These are phyloP conservation scores for Hibiscus mutabilis DNA, from an alignment of 345 rosid species.

Conservation along the genomic window DNA sequence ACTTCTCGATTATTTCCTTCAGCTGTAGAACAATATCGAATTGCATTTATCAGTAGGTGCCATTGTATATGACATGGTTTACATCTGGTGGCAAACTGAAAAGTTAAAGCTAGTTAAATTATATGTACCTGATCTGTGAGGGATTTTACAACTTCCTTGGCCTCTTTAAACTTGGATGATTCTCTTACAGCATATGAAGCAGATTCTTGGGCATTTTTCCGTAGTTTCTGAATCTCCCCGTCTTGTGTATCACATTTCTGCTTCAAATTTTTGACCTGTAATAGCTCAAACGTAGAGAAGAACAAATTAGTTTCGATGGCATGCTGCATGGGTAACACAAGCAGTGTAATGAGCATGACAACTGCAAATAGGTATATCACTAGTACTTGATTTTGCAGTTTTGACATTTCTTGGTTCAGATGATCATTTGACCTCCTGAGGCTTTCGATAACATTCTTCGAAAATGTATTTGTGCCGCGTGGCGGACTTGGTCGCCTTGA, in stretches of 20 bases:
- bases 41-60: neutral
- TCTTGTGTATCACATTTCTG: constrained; percentile 63
- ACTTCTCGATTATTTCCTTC: constrained; percentile 46
- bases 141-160: constrained; percentile 56
- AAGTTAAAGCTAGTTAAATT: neutral
- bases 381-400: constrained; percentile 65
- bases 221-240: constrained; percentile 45
- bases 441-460: constrained; percentile 39
- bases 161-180: constrained; percentile 47
- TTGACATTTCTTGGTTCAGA: constrained; percentile 71
- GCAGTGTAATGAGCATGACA: constrained; percentile 7
- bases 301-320: neutral
- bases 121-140: constrained; percentile 49
- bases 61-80: neutral
- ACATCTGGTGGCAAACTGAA: neutral
- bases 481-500: no score
- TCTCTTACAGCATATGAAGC: constrained; percentile 40
- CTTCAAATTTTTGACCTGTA: constrained; percentile 58
- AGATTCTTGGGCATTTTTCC: constrained; percentile 40
- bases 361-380: constrained; percentile 8
- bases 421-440: constrained; percentile 76
- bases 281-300: constrained; percentile 4
- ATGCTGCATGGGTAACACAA: neutral
- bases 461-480: no score
- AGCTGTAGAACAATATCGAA: constrained; percentile 34